phyloP scores from a whole-genome alignment of 139 green algal species.

The Pleodorina starrii region DNA sequence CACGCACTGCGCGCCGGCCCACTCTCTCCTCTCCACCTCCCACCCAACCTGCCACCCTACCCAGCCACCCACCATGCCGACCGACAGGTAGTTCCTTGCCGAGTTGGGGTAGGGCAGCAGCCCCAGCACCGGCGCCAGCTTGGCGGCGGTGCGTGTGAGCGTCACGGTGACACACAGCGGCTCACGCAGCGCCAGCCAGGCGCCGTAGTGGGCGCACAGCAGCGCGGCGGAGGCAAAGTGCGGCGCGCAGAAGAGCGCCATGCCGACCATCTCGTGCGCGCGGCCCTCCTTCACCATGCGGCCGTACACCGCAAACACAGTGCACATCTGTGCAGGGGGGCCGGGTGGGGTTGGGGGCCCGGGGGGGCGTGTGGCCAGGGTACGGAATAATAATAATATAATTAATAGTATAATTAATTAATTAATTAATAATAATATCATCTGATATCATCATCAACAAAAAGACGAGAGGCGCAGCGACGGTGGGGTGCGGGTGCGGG shows the following conservation, averaged over 20 bases:
- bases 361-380: no score
- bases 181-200: conserved; percentile 18
- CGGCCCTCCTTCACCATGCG: conserved; percentile 41
- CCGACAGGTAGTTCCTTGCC: conserved; percentile 8
- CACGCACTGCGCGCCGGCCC: no score
- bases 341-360: not conserved
- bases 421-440: no score
- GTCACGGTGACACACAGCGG: not conserved
- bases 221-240: not conserved
- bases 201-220: conserved; percentile 3
- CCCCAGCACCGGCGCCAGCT: conserved; percentile 22
- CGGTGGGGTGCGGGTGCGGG: no score
- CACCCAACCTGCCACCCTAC: no score
- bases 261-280: not conserved
- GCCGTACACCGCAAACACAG: not conserved
- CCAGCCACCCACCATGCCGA: conserved; percentile 15
- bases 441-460: no score
- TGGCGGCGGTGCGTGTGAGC: not conserved
- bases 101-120: conserved; percentile 40
- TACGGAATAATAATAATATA: no score
- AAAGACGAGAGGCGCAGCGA: no score
- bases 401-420: no score
- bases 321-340: conserved; percentile 9
- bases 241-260: conserved; percentile 18
- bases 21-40: no score